phyloP scores from a whole-genome alignment of 192 early-diverging fungal genomes.

The Backusella luteola region DNA sequence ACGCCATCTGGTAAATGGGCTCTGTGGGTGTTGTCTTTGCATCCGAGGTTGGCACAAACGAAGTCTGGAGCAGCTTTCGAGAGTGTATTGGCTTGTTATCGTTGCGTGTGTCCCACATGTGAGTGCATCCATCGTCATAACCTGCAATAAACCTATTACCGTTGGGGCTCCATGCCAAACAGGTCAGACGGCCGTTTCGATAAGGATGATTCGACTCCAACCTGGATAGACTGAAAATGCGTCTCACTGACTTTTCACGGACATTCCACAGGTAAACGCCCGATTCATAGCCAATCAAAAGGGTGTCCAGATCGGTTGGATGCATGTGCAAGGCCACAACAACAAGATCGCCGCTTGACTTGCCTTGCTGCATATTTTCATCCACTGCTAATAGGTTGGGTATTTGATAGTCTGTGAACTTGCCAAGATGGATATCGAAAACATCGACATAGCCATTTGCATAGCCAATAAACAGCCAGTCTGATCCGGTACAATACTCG shows the following conservation, averaged over 20 bases:
- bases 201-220: conserved; percentile 9
- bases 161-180: conserved; percentile 47
- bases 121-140: conserved; percentile 42
- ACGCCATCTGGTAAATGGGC: conserved; percentile 46
- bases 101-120: conserved; percentile 44
- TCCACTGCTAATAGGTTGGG: conserved; percentile 32
- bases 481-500: conserved; percentile 43
- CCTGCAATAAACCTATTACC: conserved; percentile 47
- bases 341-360: conserved; percentile 26
- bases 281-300: conserved; percentile 53
- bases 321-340: conserved; percentile 49
- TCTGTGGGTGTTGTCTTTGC: conserved; percentile 25
- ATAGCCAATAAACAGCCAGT: conserved; percentile 53
- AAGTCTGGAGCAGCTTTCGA: conserved; percentile 28
- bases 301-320: conserved; percentile 47
- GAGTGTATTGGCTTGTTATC: conserved; percentile 27
- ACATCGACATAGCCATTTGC: conserved; percentile 49
- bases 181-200: conserved; percentile 31
- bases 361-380: conserved; percentile 10
- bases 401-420: conserved; percentile 38
- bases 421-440: conserved; percentile 43
- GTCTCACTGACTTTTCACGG: conserved; percentile 34
- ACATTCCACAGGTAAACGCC: conserved; percentile 53
- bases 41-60: conserved; percentile 10
- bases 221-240: conserved; percentile 29